phyloP scores from a whole-genome alignment of 805 yeast species.

The Yamadazyma endophytica region DNA sequence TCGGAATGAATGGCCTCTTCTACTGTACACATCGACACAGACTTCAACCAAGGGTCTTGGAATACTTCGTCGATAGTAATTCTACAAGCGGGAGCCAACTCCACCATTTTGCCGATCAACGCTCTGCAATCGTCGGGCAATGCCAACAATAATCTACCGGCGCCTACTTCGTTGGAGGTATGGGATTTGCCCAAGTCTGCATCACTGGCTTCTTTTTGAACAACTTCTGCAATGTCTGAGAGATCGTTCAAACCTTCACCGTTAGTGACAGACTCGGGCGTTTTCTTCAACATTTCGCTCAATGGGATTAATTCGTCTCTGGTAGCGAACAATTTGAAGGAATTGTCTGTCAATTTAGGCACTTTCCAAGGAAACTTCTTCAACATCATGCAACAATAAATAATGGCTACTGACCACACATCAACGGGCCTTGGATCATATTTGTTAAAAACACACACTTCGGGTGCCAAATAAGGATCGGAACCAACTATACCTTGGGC shows the following conservation, averaged over 20 bases:
- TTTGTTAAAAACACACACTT: constrained; percentile 52
- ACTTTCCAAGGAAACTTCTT: constrained; percentile 88
- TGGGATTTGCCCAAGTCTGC: constrained; percentile 42
- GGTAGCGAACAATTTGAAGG: constrained; percentile 57
- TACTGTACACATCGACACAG: constrained; percentile 68
- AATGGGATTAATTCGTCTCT: constrained; percentile 56
- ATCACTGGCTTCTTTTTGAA: constrained; percentile 1
- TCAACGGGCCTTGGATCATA: constrained; percentile 80
- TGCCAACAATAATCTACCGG: constrained; percentile 65
- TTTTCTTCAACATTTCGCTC: constrained; percentile 44
- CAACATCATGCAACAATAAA: constrained; percentile 82
- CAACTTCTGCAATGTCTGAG: constrained; percentile 11
- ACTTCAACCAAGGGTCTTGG: constrained; percentile 63
- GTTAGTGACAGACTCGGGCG: constrained; percentile 22
- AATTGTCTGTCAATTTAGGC: constrained; percentile 65
- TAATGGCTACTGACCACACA: constrained; percentile 81
- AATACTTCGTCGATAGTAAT: constrained; percentile 77
- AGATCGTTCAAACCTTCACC: constrained; percentile 14
- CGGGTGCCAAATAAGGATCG: constrained; percentile 86
- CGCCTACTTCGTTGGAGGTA: constrained; percentile 67
- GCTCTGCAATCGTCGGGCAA: constrained; percentile 66
- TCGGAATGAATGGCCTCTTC: constrained; percentile 34
- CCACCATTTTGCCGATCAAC: constrained; percentile 72
- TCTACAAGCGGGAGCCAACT: constrained; percentile 80
- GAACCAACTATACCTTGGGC: constrained; percentile 81